Evolutionary conservation across 2,329 filamentous ascomycete species (phyloP).

Genomic region (Penicillium sp.): DNA sequence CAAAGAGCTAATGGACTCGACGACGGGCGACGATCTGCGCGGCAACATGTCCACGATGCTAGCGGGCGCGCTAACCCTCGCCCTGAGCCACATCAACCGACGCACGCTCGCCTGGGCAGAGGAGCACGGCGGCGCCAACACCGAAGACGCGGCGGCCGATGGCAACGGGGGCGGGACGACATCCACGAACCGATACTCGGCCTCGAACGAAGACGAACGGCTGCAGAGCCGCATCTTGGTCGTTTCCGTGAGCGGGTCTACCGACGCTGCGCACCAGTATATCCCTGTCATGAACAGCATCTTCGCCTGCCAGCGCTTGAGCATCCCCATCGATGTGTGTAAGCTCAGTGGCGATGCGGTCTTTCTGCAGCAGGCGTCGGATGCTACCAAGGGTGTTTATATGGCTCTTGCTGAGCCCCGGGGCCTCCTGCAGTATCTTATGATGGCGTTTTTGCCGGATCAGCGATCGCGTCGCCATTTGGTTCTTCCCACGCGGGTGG

Average conservation of each 20-base stretch:
- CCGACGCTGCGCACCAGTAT: slow-evolving; percentile 83
- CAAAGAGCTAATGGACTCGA: slow-evolving; percentile 67
- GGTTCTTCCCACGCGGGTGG: slow-evolving; percentile 74
- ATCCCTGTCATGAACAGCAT: slow-evolving; percentile 99
- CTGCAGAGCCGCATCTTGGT: slow-evolving; percentile 83
- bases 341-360: slow-evolving; percentile 82
- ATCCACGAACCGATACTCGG: slow-evolving; percentile 20
- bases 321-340: slow-evolving; percentile 88
- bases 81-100: slow-evolving; percentile 88
- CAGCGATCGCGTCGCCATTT: slow-evolving; percentile 62
- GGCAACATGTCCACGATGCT: slow-evolving; percentile 75
- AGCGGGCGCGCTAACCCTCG: slow-evolving; percentile 84
- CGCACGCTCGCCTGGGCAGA: slow-evolving; percentile 63
- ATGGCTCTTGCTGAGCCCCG: slow-evolving; percentile 61
- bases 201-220: slow-evolving; percentile 33
- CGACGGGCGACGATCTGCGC: slow-evolving; percentile 59
- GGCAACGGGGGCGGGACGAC: slow-evolving; percentile 32
- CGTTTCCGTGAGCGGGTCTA: slow-evolving; percentile 84
- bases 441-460: slow-evolving; percentile 88
- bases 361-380: slow-evolving; percentile 87
- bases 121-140: slow-evolving; percentile 48
- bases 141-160: slow-evolving; percentile 36
- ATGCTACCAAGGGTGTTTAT: slow-evolving; percentile 69
- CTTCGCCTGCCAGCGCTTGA: slow-evolving; percentile 85
- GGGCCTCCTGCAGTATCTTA: slow-evolving; percentile 85